Conservation (phyloP, 129 eudicot genomes). For the Saussurea involucrata region DNA sequence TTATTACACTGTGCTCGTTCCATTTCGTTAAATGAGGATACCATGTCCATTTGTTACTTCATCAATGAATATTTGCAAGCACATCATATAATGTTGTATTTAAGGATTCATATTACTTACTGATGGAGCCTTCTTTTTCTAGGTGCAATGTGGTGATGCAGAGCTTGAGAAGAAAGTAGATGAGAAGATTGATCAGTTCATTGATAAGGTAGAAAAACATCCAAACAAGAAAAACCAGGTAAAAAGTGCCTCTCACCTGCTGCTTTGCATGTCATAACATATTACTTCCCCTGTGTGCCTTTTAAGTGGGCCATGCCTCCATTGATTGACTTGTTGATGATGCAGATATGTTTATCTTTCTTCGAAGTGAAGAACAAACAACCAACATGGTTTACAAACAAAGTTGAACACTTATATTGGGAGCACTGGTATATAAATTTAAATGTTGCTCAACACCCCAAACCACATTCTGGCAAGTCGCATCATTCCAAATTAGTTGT, state of each 20-base stretch:
- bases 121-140: conserved; percentile 1
- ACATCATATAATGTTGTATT: not conserved
- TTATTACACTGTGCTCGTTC: not conserved
- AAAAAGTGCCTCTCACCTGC: not conserved
- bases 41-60: not conserved
- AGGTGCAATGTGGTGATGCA: conserved; percentile 94
- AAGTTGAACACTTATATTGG: conserved; percentile 93
- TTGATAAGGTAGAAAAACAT: conserved; percentile 86
- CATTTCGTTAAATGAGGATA: not conserved
- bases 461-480: conserved; percentile 70
- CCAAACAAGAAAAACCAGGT: conserved; percentile 99
- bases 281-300: not conserved
- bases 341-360: conserved; percentile 91
- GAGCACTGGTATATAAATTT: conserved; percentile 93
- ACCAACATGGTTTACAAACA: conserved; percentile 86
- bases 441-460: conserved; percentile 75
- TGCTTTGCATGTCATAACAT: not conserved
- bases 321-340: conserved; percentile 10
- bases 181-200: conserved; percentile 91
- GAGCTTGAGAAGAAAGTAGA: conserved; percentile 92
- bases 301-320: not conserved
- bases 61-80: not conserved
- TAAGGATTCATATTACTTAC: conserved; percentile 11
- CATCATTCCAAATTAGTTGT: conserved; percentile 73
- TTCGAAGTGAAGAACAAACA: conserved; percentile 92